These are phyloP conservation scores for Blastocystis sp. DNA, from an alignment of 352 stramenopile species.

Conservation along the genomic window DNA sequence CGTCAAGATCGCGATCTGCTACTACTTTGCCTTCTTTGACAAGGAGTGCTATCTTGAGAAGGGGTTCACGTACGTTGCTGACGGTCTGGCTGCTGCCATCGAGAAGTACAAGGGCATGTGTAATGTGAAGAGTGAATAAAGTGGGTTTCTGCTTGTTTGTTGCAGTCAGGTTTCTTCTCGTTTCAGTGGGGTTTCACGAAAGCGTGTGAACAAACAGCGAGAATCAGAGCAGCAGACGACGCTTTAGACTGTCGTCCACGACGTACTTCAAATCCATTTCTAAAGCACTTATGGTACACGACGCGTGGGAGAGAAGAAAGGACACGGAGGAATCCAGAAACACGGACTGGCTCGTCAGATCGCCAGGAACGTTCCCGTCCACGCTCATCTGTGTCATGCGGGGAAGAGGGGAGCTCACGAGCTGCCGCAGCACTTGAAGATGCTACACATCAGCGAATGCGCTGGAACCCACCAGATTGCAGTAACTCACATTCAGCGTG, in stretches of 20 bases:
- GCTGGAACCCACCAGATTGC: not conserved
- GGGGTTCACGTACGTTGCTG: not conserved
- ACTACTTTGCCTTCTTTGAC: slow-evolving; percentile 64
- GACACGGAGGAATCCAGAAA: not conserved
- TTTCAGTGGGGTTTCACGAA: not conserved
- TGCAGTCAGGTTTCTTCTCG: too few species aligned
- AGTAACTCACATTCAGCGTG: not conserved
- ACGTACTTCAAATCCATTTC: not conserved
- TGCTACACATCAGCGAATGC: not conserved
- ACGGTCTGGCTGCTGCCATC: not conserved
- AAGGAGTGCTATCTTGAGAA: slow-evolving; percentile 45
- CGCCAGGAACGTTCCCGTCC: not conserved
- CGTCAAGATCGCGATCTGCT: slow-evolving; percentile 20
- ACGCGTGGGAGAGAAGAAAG: not conserved
- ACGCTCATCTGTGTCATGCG: not conserved
- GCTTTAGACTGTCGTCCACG: not conserved
- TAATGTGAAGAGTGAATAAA: not conserved
- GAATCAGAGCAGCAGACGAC: not conserved
- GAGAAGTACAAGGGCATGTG: not conserved
- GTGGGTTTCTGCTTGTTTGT: not conserved
- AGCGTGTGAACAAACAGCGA: not conserved
- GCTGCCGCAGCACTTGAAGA: not conserved
- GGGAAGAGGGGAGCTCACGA: not conserved
- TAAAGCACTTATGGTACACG: not conserved
- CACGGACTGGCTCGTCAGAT: not conserved